Base-by-base conservation (phyloP, 176 grass and related monocot species). In the Calamus simplicifolius region DNA sequence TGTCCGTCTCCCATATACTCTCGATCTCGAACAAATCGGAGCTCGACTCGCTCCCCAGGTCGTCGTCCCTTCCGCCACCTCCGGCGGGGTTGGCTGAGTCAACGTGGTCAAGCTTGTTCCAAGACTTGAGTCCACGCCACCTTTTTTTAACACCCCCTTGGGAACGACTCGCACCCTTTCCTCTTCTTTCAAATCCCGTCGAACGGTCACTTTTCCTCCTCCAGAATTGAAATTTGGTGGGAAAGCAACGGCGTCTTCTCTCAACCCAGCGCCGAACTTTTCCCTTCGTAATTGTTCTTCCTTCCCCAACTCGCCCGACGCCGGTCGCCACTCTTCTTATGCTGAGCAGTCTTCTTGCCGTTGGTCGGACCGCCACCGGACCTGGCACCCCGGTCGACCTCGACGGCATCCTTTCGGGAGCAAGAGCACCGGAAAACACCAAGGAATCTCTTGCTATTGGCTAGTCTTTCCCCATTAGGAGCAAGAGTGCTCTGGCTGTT, bases 21-120 rank as follows among this genome's bases (percentile, higher is more conserved):
- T 83, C 89, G 64, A 98, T 91, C 82, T 98, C 93, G 73, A 98
- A 98, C 84, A 98, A 67, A 68, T 98, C 87, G 6, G 93, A 98
- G 57, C 93, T 98, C 67, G 84, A 80, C 55, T 98, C 84, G 62
- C 93, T 98, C n/a, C 81, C 60, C 16, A 51, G 69, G 1, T 76
- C 43, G 3, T 59, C 66, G 8, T 68, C 29, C 5, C 6, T 28
- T 3, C 31, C 49, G 19, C 19, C 27, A 7, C 28, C 54, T 13
- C 28, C 49, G 29, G 48, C 27, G 43, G 15, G 51, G 43, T 48
- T 52, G 3, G 78, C 52, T 5, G 81, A 71, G 81, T 64, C 19
- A 69, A 67, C 51, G 69, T 49, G 0, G 67, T 70, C 14, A 78
- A 73, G 23, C 56, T 77, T 25, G 54, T 70, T 43, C 35, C 12